Evolutionary conservation across 257 asterid species (phyloP), one percentile per base, ranked within the genome.

Genomic region (Henckelia pumila): DNA sequence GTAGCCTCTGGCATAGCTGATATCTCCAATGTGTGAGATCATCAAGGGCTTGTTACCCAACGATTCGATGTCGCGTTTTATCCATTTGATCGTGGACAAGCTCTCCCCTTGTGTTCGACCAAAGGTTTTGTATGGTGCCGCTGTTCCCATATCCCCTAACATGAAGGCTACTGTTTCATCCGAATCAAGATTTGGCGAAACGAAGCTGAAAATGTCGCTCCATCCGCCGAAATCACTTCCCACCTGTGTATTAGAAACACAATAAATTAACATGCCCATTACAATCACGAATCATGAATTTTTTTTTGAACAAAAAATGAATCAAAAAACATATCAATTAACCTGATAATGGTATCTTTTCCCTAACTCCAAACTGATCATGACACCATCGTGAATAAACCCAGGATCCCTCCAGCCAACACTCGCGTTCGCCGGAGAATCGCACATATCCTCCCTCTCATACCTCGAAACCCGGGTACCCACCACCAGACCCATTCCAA

Each of bases 371-470:
- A 90, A 75, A 72, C 73, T 78, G 40, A 74, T 33, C 94, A 90
- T 85, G 49, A 90, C 81, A 0, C 94, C 99, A 75, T 86, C 96
- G 69, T 90, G 97, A 72, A 93, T 81, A 73, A 78, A 88, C 37
- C 99, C 97, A 25, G 97, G 97, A 72, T 93, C 99, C 72, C 99
- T 90, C 96, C 99, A 93, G 6, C 96, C 99, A 57, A 85, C 52
- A 58, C 88, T 90, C 30, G 77, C 66, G 59, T 93, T 93, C 14
- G 97, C 99, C 1, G 97, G 96, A 52, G 84, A 59, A 74, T 88
- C 91, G 61, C 99, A 88, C 91, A 93, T 79, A 70, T 90, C 92
- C 74, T 88, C 99, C 76, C 82, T 81, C 88, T 77, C 99, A 53
- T 93, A 93, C 87, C 89, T 82, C 71, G 64, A 62, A 8, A 82